Evolutionary conservation across 352 stramenopile genomes (phyloP), one percentile per base, ranked within the genome.

Genomic region (Aphanomyces stellatus): DNA sequence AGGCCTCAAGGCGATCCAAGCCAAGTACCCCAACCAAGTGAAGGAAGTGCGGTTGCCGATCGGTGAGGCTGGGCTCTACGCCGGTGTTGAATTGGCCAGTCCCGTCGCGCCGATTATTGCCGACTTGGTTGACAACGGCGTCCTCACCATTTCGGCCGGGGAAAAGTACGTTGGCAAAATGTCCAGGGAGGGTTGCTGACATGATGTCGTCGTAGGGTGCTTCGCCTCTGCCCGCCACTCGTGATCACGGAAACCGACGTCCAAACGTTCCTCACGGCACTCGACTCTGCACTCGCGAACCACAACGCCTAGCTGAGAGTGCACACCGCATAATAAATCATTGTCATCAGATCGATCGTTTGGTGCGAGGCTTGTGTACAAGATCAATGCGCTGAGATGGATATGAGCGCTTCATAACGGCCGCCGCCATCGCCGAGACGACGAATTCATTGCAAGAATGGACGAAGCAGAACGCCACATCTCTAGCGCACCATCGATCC

Each of bases 161-260:
- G 82, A 92, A 73, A 90, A 90, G 83, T 91, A 75, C 53, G 78
- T 80, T 15, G 22, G 10, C 40, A 25, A 34, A 42, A 6, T 48
- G 7, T 30, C 62, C 40, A 40, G 1, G 13, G 40, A 49, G 49
- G 3, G 33, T 19, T 46, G 46, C 31, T 57, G n/a, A 40, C 57
- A 31, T 60, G 25, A 33, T 55, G 30, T 65, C 41, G 61, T 62
- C 51, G 48, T 49, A 92, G 80, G 62, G 85, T 86, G 30, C 74
- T 95, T 24, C 86, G 87, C 53, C 72, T 95, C 67, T 94, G 82
- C 61, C 87, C 87, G 19, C 87, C 87, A 15, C 81, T 95, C 4
- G 74, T 92, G 27, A 82, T 95, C 51, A 85, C 75, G 31, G 79
- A 93, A 69, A 76, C 91, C 61, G 86, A 95, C 63, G 88, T 94